These are phyloP conservation scores for Pseudotsuga menziesii DNA, from an alignment of 75 land plant species.

Conservation along the genomic window DNA sequence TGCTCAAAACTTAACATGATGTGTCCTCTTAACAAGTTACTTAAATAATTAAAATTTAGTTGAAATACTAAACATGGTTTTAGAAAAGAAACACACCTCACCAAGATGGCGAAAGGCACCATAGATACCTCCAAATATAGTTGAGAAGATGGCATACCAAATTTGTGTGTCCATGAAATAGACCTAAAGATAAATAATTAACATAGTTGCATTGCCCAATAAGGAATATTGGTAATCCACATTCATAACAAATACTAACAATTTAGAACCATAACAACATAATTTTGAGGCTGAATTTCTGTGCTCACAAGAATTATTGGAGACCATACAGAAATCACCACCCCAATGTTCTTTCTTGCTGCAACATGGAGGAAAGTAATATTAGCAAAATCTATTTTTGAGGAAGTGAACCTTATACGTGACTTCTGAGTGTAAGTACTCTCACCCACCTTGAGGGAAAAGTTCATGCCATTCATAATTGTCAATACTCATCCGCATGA, in stretches of 20 bases:
- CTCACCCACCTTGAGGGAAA: conserved; percentile 88
- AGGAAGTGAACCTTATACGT: background rate
- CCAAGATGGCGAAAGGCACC: conserved; percentile 95
- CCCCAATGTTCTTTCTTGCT: conserved; percentile 81
- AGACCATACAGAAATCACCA: conserved; percentile 86
- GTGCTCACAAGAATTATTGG: conserved; percentile 77
- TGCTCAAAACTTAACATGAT: too few relatives aligned
- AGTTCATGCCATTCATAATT: conserved; percentile 91
- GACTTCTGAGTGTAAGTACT: background rate
- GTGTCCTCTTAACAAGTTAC: too few relatives aligned
- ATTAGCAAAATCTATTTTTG: background rate
- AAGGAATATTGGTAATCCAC: background rate
- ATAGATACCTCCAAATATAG: conserved; percentile 84
- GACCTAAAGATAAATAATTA: conserved; percentile 46
- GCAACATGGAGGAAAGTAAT: conserved; percentile 3
- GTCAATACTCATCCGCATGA: conserved; percentile 54
- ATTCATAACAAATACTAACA: background rate
- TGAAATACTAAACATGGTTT: background rate
- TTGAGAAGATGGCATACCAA: conserved; percentile 91
- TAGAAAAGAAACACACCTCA: conserved; percentile 49
- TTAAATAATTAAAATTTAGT: too few relatives aligned
- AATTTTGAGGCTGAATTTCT: background rate
- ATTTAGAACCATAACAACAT: background rate
- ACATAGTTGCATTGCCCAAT: background rate
- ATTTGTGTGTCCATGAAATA: conserved; percentile 99